Evolutionary conservation across 1,139 yeast genomes (phyloP).

Genomic region (Debaryomyces subglobosus): DNA sequence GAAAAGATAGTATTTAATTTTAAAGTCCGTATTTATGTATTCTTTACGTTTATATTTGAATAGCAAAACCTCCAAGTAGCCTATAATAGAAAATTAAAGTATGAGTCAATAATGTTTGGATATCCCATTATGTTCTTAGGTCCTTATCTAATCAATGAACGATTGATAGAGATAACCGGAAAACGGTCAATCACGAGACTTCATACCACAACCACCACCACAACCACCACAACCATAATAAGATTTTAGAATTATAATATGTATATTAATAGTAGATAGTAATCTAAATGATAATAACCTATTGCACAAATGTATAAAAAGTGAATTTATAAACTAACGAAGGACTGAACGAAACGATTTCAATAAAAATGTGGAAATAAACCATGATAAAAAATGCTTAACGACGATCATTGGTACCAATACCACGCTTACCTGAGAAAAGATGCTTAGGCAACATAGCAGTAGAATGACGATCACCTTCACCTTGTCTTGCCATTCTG

Average conservation of each 20-base stretch:
- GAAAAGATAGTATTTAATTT: background rate
- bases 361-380: conserved; percentile 4
- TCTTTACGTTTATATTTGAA: background rate
- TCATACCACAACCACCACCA: background rate
- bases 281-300: conserved; percentile 8
- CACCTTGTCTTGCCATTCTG: conserved; percentile 91
- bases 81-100: background rate
- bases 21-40: background rate
- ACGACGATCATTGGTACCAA: conserved; percentile 82
- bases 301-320: conserved; percentile 9
- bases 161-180: conserved; percentile 8
- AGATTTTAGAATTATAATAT: background rate
- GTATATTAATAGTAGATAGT: conserved; percentile 6
- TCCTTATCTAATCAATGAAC: conserved; percentile 11
- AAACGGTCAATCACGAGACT: conserved; percentile 8
- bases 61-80: background rate
- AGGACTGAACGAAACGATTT: background rate
- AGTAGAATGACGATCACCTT: conserved; percentile 89
- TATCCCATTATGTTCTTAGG: background rate
- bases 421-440: conserved; percentile 95
- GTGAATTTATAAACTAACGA: conserved; percentile 6
- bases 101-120: background rate
- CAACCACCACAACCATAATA: conserved; percentile 3
- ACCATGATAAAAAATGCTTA: conserved; percentile 23
- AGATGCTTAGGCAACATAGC: conserved; percentile 91